Evolutionary conservation across 331 rosid species (phyloP).

Genomic region (Quercus lobata): DNA sequence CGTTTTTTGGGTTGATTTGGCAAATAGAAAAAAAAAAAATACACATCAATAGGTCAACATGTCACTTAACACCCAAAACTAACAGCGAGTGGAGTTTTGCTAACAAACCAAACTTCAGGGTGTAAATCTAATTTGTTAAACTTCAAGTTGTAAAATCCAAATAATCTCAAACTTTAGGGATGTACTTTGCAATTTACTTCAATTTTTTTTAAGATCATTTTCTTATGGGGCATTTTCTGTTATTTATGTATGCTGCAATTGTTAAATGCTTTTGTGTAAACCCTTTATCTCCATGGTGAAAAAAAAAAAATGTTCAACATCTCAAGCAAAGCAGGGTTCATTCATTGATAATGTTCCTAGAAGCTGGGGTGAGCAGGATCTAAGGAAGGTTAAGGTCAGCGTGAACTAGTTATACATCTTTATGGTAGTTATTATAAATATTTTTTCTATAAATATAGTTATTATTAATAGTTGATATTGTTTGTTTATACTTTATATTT

Average conservation of each 20-base stretch:
- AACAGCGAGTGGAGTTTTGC: too few relatives aligned
- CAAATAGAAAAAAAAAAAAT: too few relatives aligned
- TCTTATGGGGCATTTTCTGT: neutral
- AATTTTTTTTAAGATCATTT: too few relatives aligned
- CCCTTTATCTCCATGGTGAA: slow-evolving; percentile 53
- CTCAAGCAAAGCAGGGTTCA: slow-evolving; percentile 92
- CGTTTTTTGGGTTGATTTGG: too few relatives aligned
- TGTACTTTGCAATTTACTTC: too few relatives aligned
- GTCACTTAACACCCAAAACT: too few relatives aligned
- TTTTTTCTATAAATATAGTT: too few relatives aligned
- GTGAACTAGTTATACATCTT: slow-evolving; percentile 1
- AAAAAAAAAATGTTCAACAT: slow-evolving; percentile 79
- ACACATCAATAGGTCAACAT: accelerated
- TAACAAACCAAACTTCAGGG: too few relatives aligned
- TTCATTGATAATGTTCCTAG: slow-evolving; percentile 93
- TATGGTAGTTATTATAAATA: slow-evolving; percentile 13
- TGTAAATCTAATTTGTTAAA: too few relatives aligned
- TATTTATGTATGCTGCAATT: neutral
- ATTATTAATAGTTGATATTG: neutral
- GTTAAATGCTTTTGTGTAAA: neutral
- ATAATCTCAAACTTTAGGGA: too few relatives aligned
- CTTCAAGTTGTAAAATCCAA: too few relatives aligned
- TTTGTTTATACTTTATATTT: neutral
- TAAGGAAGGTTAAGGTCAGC: slow-evolving; percentile 45
- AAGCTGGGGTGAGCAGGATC: slow-evolving; percentile 88